Conservation (phyloP, 2,329 filamentous ascomycete species). For the Colletotrichum cereale region DNA sequence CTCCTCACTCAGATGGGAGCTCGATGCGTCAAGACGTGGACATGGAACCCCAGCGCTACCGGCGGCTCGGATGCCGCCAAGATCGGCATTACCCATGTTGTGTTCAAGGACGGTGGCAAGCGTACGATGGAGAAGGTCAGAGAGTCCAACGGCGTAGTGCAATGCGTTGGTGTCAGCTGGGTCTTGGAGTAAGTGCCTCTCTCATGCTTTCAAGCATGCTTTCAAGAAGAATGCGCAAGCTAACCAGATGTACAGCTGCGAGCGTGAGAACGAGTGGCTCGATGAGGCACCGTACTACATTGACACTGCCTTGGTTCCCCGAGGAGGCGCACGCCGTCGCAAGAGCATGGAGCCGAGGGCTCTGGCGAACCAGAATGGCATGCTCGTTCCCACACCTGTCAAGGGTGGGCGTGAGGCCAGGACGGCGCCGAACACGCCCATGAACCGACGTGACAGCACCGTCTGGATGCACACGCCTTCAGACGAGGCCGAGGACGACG, state of each 20-base stretch:
- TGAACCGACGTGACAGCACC: slow-evolving; percentile 66
- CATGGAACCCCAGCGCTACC: slow-evolving; percentile 71
- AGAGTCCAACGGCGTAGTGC: slow-evolving; percentile 78
- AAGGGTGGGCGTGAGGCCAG: slow-evolving; percentile 48
- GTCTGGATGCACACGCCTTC: slow-evolving; percentile 69
- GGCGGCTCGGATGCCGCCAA: slow-evolving; percentile 57
- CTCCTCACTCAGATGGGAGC: slow-evolving; percentile 86
- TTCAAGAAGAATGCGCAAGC: not conserved
- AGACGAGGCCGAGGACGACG: slow-evolving; percentile 54
- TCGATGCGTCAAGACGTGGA: slow-evolving; percentile 80
- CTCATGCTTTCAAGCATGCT: not conserved
- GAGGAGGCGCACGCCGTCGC: slow-evolving; percentile 77
- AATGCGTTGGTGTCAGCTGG: slow-evolving; percentile 90
- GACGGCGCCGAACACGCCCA: slow-evolving; percentile 60
- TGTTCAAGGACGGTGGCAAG: slow-evolving; percentile 89
- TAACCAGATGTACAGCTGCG: slow-evolving; percentile 66
- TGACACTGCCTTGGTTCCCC: slow-evolving; percentile 75
- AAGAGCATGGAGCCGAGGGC: slow-evolving; percentile 86
- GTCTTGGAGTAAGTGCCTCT: slow-evolving; percentile 80
- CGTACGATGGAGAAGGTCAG: slow-evolving; percentile 85
- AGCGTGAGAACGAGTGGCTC: slow-evolving; percentile 81
- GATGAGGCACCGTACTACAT: slow-evolving; percentile 79
- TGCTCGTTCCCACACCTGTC: slow-evolving; percentile 62
- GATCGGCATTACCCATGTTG: slow-evolving; percentile 86
- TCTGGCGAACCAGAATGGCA: slow-evolving; percentile 77